Conservation (phyloP, 1,284 basidiomycete genomes). For the Malassezia pachydermatis region DNA sequence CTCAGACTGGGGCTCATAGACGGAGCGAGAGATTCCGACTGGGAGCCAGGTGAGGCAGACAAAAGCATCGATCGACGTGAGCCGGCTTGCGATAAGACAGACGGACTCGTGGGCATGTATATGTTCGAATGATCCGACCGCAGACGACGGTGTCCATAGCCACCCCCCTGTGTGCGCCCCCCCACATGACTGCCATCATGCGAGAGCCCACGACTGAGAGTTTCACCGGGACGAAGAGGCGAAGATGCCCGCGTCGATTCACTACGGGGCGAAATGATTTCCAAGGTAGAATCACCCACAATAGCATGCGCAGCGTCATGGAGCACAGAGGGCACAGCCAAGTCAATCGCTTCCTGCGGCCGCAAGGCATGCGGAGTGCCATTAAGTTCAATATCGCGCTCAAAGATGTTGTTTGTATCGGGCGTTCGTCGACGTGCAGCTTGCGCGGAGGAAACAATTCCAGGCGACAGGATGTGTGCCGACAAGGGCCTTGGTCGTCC, state of each 20-base stretch:
- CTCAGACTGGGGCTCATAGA: slow-evolving; percentile 28
- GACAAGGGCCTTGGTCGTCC: too few species aligned
- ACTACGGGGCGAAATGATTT: slow-evolving; percentile 32
- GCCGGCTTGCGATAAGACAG: neutral
- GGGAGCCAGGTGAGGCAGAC: neutral
- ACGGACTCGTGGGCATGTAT: slow-evolving; percentile 6
- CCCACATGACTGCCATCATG: neutral
- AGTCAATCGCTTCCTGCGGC: slow-evolving; percentile 40
- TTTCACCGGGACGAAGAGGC: neutral
- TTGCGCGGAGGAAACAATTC: too few species aligned
- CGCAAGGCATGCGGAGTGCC: slow-evolving; percentile 34
- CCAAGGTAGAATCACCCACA: slow-evolving; percentile 32
- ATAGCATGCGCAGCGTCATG: slow-evolving; percentile 45
- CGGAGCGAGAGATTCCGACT: neutral
- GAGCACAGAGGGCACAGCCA: slow-evolving; percentile 40
- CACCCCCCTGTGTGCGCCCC: neutral
- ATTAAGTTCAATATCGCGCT: slow-evolving; percentile 41
- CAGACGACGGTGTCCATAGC: slow-evolving; percentile 11
- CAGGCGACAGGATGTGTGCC: too few species aligned
- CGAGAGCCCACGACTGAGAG: neutral
- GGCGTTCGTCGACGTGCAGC: too few species aligned
- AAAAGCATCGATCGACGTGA: slow-evolving; percentile 1
- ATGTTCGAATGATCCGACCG: slow-evolving; percentile 8
- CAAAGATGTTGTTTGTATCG: slow-evolving; percentile 38
- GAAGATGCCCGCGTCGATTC: slow-evolving; percentile 2